phyloP scores from a whole-genome alignment of 257 asterid genomes.

The Marsdenia floribunda region DNA sequence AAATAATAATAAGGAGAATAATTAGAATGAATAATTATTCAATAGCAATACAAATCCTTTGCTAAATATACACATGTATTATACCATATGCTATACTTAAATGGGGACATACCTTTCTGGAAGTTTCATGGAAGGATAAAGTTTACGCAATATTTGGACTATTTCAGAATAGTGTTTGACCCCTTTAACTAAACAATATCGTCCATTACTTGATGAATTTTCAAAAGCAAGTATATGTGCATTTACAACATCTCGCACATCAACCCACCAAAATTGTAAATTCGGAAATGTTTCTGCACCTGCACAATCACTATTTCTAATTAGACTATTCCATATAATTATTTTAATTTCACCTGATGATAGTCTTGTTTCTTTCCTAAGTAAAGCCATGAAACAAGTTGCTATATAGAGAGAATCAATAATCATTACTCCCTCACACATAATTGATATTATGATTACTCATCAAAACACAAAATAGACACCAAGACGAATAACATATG shows the following conservation, averaged over 20 bases:
- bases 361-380: background rate
- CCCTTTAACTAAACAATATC: slow-evolving; percentile 25
- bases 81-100: background rate
- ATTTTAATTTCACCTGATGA: background rate
- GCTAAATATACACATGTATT: background rate
- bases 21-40: background rate
- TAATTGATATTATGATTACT: background rate
- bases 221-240: slow-evolving; percentile 29
- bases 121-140: slow-evolving; percentile 20
- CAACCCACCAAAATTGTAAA: slow-evolving; percentile 16
- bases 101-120: slow-evolving; percentile 12
- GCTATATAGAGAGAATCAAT: background rate
- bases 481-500: background rate
- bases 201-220: slow-evolving; percentile 23
- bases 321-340: background rate
- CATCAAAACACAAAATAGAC: background rate
- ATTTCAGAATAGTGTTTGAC: slow-evolving; percentile 14
- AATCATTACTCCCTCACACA: no score
- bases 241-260: slow-evolving; percentile 32
- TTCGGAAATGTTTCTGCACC: slow-evolving; percentile 54
- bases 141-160: slow-evolving; percentile 20
- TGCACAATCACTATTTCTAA: slow-evolving; percentile 10
- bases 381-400: background rate
- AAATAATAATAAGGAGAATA: no score
- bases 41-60: background rate